Base-by-base conservation (phyloP, 2,329 filamentous ascomycete genomes). In the Calonectria leucothoes region DNA sequence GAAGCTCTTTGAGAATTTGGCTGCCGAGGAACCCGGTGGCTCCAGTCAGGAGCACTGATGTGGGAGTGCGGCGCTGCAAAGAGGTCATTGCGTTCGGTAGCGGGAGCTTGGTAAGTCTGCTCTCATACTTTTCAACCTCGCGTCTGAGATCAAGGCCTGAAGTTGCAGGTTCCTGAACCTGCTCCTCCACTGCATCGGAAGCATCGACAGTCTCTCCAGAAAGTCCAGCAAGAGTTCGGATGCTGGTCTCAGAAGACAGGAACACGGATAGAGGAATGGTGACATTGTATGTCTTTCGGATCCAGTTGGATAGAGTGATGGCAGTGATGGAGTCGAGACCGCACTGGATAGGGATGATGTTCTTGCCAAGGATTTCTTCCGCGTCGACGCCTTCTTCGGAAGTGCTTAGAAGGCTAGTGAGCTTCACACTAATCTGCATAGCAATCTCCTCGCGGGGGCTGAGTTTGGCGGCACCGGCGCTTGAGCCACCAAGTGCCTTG, bases 401-500 rank as follows among this genome's bases (percentile, higher is more conserved):
- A 61, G 23, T 17, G 15, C 33, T 61, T 15, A 61, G 23, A 39
- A 61, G 55, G 10, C 33, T 25, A 15, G 33, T 61, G 14, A 61
- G 55, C 55, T 61, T 61, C 17, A 39, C 55, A 25, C 55, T 61
- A 10, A 61, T 61, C 37, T 61, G 33, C 33, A 61, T 27, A 12
- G 55, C 33, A 39, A 61, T 61, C 17, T 39, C 2, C 25, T 61
- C 55, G 33, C 23, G 12, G n/a, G 55, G 7, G 12, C 55, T 35
- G 39, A 61, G 55, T 14, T 27, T 37, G 25, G 55, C 55, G 3
- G 35, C 55, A 11, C 55, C 55, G 27, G 55, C 55, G 15, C 33
- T 61, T 27, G 55, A 61, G 17, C 33, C 55, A 17, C 33, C 55
- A 12, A 61, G 55, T 6, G 55, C 23, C 35, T 61, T 82, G 51